Evolutionary conservation across 768 basidiomycete genomes (phyloP).

Genomic region (Amanita fuliginea): DNA sequence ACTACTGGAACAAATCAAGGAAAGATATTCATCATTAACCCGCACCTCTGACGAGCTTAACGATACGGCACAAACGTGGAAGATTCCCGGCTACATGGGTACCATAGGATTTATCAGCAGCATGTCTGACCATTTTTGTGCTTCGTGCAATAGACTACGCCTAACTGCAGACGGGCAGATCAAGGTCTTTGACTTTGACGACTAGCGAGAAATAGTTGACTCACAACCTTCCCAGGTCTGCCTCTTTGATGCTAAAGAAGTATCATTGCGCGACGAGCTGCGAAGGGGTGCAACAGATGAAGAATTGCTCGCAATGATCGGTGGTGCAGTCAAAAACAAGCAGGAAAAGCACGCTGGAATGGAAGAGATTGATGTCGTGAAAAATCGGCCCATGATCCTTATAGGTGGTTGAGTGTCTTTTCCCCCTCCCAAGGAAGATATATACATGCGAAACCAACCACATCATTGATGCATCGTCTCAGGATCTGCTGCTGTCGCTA

Average conservation of each 20-base stretch:
- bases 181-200: slow-evolving; percentile 37
- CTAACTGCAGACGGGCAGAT: slow-evolving; percentile 88
- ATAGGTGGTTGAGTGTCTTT: slow-evolving; percentile 80
- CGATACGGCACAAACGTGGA: slow-evolving; percentile 76
- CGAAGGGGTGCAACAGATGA: slow-evolving; percentile 54
- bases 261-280: slow-evolving; percentile 70
- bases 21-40: slow-evolving; percentile 34
- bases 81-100: slow-evolving; percentile 59
- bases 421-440: not conserved
- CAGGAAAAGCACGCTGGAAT: slow-evolving; percentile 78
- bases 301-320: slow-evolving; percentile 49
- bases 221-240: slow-evolving; percentile 49
- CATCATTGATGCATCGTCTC: slow-evolving; percentile 10
- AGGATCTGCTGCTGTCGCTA: slow-evolving; percentile 1
- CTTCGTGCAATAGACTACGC: slow-evolving; percentile 72
- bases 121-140: slow-evolving; percentile 92
- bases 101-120: slow-evolving; percentile 83
- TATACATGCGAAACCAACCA: slow-evolving; percentile 3
- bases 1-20: slow-evolving; percentile 40
- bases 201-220: slow-evolving; percentile 2
- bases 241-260: slow-evolving; percentile 75
- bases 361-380: slow-evolving; percentile 66
- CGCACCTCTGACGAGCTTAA: slow-evolving; percentile 58
- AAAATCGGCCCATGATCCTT: slow-evolving; percentile 83
- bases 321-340: slow-evolving; percentile 57